Evolutionary conservation across 441 rosid genomes (phyloP), one percentile per base, ranked within the genome.

Genomic region (Syzygium syzygioides): DNA sequence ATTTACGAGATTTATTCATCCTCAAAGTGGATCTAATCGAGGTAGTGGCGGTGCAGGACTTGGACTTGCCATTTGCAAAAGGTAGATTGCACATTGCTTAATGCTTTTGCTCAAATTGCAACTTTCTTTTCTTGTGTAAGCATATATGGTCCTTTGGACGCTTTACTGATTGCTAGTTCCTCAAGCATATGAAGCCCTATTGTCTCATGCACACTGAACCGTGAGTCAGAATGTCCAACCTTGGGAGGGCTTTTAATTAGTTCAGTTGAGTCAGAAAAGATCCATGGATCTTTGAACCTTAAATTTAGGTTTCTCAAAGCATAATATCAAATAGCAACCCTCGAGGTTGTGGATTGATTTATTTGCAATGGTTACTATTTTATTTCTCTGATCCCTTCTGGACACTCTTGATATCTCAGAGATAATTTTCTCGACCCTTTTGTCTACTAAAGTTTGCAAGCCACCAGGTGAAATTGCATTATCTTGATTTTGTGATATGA

Each of bases 51-150:
- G 97, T 86, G 94, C 93, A 41, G 99, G 98, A 86, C 97, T 97
- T 57, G 99, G 99, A 66, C 98, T 97, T 79, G 99, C 99, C 87
- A 94, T 97, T 84, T 94, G 96, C 87, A 97, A 92, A 94, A 89
- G 99, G 99, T 97, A 94, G 76, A 85, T 76, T 76, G 83, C 52
- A 76, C 52, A 59, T 37, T 32, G 30, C 64, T 52, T 37, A 45
- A 55, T 4, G 6, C 59, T 85, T 85, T 23, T 53, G 28, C 83
- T 76, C 83, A 41, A 45, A 76, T 76, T 23, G 83, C 83, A 41
- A 41, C 52, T 76, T 76, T 23, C 52, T 41, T 76, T 76, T 60
- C 66, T 60, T 3, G n/a, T 23, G 52, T 12, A 76, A 37, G 83
- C 10, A 37, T 76, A 50, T 37, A 12, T 41, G 52, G 9, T 71